Base-by-base conservation (phyloP, 768 basidiomycete genomes). In the Lactarius hatsudake region DNA sequence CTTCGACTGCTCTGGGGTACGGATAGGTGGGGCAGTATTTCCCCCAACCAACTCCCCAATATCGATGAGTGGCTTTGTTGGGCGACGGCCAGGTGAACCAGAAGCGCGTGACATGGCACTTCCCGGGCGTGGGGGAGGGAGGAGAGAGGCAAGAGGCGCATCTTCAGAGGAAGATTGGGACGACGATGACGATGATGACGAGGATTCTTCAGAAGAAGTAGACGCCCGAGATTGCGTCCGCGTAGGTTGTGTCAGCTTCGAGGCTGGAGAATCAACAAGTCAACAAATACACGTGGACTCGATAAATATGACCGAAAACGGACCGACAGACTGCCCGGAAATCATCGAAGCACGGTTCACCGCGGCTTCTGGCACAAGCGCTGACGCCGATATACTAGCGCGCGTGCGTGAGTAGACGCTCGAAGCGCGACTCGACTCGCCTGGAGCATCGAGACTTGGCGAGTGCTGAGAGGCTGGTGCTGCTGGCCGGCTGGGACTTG, bases 41-140 rank as follows among this genome's bases (percentile, higher is more conserved):
- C 48, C 56, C 13, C 65, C 65, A 30, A 66, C 56, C 38, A 71
- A 60, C 30, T 67, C 62, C 10, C 69, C 71, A 48, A 78, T 75
- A 59, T 78, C 82, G 40, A 83, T 80, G 26, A 83, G 75, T 1
- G 82, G 83, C 69, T 81, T 83, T 10, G 74, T 23, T n/a, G 77
- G 79, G 43, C 73, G 71, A n/a, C 79, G 76, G 48, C 71, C 71
- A 15, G 61, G 64, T 30, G 65, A 55, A 0, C 30, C 45, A 3
- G 75, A 76, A 28, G 36, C 59, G 60, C 76, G 74, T 23, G 78
- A 76, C 5, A 69, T 68, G 12, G 87, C 81, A 69, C 87, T 89
- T 20, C 87, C 89, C 18, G 90, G 89, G 42, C 91, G 82, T 58
- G 80, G 82, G 13, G 90, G 89, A 0, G 80, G 79, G 8, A 89